Conservation (phyloP, 2,329 filamentous ascomycete species). For the Tolypocladium album region DNA sequence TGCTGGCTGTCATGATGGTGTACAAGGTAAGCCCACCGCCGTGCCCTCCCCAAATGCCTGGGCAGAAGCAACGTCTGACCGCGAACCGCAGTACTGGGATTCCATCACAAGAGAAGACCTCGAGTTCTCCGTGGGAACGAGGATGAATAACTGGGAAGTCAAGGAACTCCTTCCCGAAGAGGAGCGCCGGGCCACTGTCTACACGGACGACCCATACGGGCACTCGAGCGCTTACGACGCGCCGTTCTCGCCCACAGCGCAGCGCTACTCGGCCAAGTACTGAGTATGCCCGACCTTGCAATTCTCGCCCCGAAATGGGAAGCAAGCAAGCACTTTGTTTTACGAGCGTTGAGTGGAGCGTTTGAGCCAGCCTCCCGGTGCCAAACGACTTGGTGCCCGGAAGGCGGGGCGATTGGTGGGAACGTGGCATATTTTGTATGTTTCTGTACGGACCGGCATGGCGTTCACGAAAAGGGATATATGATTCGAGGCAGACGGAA, state of each 20-base stretch:
- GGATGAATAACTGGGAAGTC: conserved; percentile 96
- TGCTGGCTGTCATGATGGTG: conserved; percentile 97
- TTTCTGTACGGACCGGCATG: conserved; percentile 9
- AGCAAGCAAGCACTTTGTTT: not conserved
- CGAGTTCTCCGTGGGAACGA: conserved; percentile 92
- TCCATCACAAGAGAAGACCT: conserved; percentile 97
- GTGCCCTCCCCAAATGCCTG: not conserved
- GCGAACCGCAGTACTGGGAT: conserved; percentile 76
- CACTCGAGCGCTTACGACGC: conserved; percentile 45
- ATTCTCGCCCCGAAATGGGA: not conserved
- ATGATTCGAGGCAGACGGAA: not conserved
- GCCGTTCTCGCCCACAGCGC: conserved; percentile 33
- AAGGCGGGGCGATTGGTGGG: not conserved
- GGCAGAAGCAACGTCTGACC: conserved; percentile 9
- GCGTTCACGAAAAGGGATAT: conserved; percentile 9
- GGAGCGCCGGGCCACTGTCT: conserved; percentile 62
- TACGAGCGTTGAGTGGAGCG: not conserved
- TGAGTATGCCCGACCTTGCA: conserved; percentile 13
- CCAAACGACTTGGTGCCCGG: not conserved
- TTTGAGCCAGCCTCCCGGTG: not conserved
- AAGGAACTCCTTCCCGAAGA: conserved; percentile 82
- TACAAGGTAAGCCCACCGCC: conserved; percentile 62
- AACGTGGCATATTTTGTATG: not conserved
- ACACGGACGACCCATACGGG: conserved; percentile 56
- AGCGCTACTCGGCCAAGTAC: conserved; percentile 36